Base-by-base conservation (phyloP, 2,329 filamentous ascomycete genomes). In the Xylaria arbuscula region DNA sequence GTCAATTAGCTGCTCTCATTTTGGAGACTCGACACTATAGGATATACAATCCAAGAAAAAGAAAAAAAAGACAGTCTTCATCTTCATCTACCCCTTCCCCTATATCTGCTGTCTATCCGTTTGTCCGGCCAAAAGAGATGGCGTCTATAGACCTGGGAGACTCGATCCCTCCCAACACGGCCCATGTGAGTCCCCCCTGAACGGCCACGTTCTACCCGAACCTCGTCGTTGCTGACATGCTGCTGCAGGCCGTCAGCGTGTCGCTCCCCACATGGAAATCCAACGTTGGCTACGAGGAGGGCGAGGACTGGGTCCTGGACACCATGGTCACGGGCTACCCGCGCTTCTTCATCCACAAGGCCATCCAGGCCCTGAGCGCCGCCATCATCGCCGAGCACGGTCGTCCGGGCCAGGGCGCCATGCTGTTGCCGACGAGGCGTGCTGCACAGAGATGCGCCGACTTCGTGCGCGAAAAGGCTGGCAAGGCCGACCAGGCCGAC, bases 251-350 rank as follows among this genome's bases (percentile, higher is more conserved):
- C 72, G 93, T 98, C 72, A 98, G 95, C 80, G 95, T 98, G 50
- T 98, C 96, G 17, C 84, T 99, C 32, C 96, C 96, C 47, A 97
- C 94, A 81, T 99, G 96, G 96, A 87, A 86, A 72, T 86, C 94
- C 72, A 98, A 97, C 76, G 85, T 99, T 47, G 95, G 89, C 48
- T 99, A 99, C 77, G 96, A 99, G 80, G 94, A 99, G 80, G 95
- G 94, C 59, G 87, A 97, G 78, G 84, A 90, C 65, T 96, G 93
- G 91, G 93, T 99, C n/a, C 72, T 96, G 19, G 87, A 86, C 70
- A 91, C 90, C 77, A 92, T 99, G 94, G 86, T 88, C 72, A 97
- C 92, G 53, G 96, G 96, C 42, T 99, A 99, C 80, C 96, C 96
- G 69, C 93, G 94, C 62, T 99, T 98, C 83, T 98, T 97, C 81